Evolutionary conservation across 192 early-diverging fungal species (phyloP).

Genomic region (Entomortierella parvispora): DNA sequence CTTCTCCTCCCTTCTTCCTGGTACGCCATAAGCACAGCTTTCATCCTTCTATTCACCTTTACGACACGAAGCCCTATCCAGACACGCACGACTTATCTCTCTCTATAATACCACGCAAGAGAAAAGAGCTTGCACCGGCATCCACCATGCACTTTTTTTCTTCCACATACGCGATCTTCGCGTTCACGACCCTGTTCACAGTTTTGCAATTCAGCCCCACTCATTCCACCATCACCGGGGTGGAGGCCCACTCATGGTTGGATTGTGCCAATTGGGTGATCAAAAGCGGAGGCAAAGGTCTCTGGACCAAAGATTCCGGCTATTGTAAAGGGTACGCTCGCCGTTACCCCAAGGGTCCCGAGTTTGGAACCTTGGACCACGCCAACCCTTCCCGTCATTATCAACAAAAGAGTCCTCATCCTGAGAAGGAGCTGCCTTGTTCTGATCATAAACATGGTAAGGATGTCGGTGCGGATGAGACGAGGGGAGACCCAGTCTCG

Average conservation of each 20-base stretch:
- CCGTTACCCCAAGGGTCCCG: slow-evolving; percentile 6
- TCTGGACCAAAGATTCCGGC: slow-evolving; percentile 17
- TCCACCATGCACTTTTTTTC: slow-evolving; percentile 19
- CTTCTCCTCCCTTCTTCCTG: neutral
- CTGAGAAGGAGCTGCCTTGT: slow-evolving; percentile 8
- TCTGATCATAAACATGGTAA: slow-evolving; percentile 15
- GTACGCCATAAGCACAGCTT: neutral
- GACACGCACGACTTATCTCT: neutral
- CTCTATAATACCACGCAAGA: too few relatives aligned
- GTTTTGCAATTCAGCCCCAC: neutral
- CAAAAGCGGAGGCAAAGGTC: neutral
- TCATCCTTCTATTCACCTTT: neutral
- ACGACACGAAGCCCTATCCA: neutral
- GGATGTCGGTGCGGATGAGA: slow-evolving; percentile 18
- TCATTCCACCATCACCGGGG: neutral
- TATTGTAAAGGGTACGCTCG: slow-evolving; percentile 16
- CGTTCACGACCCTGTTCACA: slow-evolving; percentile 3
- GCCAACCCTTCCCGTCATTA: slow-evolving; percentile 30
- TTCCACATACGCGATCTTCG: neutral
- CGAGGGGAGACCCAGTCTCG: slow-evolving; percentile 1
- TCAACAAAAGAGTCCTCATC: slow-evolving; percentile 14
- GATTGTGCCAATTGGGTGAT: slow-evolving; percentile 24
- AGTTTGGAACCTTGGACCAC: slow-evolving; percentile 18
- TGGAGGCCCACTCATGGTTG: slow-evolving; percentile 37
- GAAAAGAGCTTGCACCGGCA: too few relatives aligned